These are phyloP conservation scores for Gardenia jasminoides DNA, from an alignment of 257 asterid species.

Conservation along the genomic window DNA sequence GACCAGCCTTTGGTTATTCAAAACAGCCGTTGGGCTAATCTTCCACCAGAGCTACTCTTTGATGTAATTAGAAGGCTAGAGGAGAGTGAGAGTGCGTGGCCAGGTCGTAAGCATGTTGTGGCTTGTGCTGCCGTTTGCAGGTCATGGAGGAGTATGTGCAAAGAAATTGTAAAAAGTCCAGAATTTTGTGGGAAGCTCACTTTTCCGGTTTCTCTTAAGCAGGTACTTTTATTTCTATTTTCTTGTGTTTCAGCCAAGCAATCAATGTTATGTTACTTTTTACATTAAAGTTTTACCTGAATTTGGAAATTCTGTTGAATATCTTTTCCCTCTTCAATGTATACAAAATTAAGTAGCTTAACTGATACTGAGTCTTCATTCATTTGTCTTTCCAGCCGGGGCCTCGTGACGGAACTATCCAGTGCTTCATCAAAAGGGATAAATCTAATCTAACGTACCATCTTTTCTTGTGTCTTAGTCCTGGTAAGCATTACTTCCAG, in stretches of 20 bases:
- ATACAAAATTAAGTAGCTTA: not conserved
- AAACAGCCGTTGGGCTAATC: slow-evolving; percentile 85
- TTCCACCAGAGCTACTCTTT: slow-evolving; percentile 82
- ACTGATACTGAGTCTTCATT: not conserved
- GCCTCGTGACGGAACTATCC: slow-evolving; percentile 84
- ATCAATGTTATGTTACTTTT: not conserved
- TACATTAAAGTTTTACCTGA: not conserved
- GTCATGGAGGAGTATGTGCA: slow-evolving; percentile 89
- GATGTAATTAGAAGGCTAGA: slow-evolving; percentile 86
- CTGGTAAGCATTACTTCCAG: slow-evolving; percentile 45
- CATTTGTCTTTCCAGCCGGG: slow-evolving; percentile 65
- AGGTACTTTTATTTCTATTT: slow-evolving; percentile 41
- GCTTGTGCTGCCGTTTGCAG: slow-evolving; percentile 90
- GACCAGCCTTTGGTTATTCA: slow-evolving; percentile 66
- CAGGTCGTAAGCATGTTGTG: slow-evolving; percentile 80
- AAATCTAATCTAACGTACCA: slow-evolving; percentile 81
- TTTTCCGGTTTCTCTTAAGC: slow-evolving; percentile 88
- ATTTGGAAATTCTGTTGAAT: not conserved
- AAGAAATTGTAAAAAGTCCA: slow-evolving; percentile 74
- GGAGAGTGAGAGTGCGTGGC: slow-evolving; percentile 94
- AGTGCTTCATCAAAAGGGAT: slow-evolving; percentile 92
- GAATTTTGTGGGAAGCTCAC: slow-evolving; percentile 84
- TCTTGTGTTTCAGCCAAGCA: not conserved
- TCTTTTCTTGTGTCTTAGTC: slow-evolving; percentile 88
- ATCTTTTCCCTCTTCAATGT: not conserved